Evolutionary conservation across 164 flowering plant species (phyloP), one percentile per base, ranked within the genome.

Genomic region (Vitis labrusca): DNA sequence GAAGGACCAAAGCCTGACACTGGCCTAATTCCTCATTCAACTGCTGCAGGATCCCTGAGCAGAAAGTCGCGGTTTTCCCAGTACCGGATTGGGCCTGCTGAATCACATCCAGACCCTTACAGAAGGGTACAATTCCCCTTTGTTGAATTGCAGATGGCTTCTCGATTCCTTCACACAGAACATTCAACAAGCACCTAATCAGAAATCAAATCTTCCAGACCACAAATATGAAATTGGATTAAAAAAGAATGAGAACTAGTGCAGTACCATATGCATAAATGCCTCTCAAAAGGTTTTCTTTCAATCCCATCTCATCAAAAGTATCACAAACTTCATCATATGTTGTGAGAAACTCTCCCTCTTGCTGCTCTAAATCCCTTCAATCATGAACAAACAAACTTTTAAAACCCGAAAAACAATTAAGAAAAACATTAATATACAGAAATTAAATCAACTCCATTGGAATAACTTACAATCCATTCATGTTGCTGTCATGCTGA

Each of bases 61-160:
- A 84, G 59, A 84, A 84, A 17, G 87, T 84, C 10, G 87, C 87
- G 0, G 87, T 82, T 57, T 84, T 84, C 23, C 85, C 86, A 23
- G 86, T 83, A n/a, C 86, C 86, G 63, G 86, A 83, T 65, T 83
- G 85, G 1, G 86, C 86, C 54, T 83, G 86, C 60, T 83, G 86
- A 55, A 83, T 83, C 12, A 83, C 86, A 75, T 83, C 86, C 50
- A 83, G 84, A 14, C 86, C 86, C 70, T 84, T 77, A 74, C 74
- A 63, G 68, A 84, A 84, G 47, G 88, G 88, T 9, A 85, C 88
- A 61, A 85, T 83, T 19, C 88, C 88, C 70, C 85, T 81, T 72
- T 85, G 88, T 59, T 84, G 87, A 76, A 84, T 84, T 10, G 87
- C 87, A 69, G 85, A 84, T 11, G 87, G 87, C 78, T 82, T 84